phyloP scores from a whole-genome alignment of 1,139 yeast species.

The Protomyces arabidopsidicola region DNA sequence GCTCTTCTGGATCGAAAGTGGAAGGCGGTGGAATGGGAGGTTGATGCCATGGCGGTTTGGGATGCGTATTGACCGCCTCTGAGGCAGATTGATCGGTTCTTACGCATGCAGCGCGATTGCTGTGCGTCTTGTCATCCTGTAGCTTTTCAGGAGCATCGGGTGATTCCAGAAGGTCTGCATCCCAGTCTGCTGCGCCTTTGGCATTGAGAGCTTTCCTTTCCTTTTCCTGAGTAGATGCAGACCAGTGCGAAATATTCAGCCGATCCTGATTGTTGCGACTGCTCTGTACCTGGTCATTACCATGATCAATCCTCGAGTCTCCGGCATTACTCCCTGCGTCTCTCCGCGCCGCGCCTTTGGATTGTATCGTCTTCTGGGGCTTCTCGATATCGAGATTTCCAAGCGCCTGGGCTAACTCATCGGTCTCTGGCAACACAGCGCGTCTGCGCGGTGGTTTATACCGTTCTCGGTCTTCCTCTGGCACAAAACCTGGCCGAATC shows the following conservation, averaged over 20 bases:
- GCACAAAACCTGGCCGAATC: slow-evolving; percentile 44
- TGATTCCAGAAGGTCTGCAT: background rate
- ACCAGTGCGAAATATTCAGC: background rate
- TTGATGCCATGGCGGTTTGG: background rate
- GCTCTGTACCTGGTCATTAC: background rate
- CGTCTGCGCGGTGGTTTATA: slow-evolving; percentile 33
- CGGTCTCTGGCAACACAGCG: background rate
- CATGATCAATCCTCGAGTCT: too few relatives aligned
- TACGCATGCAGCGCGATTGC: too few relatives aligned
- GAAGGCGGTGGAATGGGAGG: background rate
- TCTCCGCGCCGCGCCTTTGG: background rate
- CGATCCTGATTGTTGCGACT: background rate
- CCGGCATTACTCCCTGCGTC: background rate
- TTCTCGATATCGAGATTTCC: background rate
- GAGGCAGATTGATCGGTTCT: background rate
- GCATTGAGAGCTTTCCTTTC: background rate
- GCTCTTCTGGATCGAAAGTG: background rate
- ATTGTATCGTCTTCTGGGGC: background rate
- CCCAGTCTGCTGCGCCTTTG: background rate
- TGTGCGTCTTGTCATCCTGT: background rate
- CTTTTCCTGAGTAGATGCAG: background rate
- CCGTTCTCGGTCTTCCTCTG: slow-evolving; percentile 42
- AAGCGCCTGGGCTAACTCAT: background rate
- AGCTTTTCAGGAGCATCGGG: background rate
- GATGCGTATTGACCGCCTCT: background rate